Percentiles rank a stretch among this genome's conserved stretches.
phyloP scores from a whole-genome alignment of 352 stramenopile genomes.

The Phytophthora gonapodyides region DNA sequence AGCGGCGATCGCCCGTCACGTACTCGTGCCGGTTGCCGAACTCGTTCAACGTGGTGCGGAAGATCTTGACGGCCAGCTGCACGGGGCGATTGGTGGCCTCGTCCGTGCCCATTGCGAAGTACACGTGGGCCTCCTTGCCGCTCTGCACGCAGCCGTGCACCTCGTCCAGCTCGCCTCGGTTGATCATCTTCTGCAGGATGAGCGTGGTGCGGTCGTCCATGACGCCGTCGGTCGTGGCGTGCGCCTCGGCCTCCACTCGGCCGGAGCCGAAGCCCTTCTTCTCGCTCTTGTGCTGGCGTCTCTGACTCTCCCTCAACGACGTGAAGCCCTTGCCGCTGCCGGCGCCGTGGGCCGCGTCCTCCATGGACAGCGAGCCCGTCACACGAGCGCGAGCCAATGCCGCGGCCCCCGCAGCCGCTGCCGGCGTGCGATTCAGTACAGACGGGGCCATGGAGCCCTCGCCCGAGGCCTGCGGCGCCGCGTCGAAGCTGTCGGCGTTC shows the following conservation, averaged over 20 bases:
- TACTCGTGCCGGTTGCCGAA: slow-evolving; percentile 86
- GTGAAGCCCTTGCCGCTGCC: slow-evolving; percentile 54
- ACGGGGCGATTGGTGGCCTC: slow-evolving; percentile 43
- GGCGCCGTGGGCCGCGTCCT: slow-evolving; percentile 46
- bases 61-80: slow-evolving; percentile 76
- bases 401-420: slow-evolving; percentile 17
- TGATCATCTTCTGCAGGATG: slow-evolving; percentile 79
- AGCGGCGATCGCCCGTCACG: slow-evolving; percentile 80
- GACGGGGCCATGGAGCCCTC: slow-evolving; percentile 16
- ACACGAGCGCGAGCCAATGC: slow-evolving; percentile 30
- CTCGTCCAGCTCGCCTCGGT: slow-evolving; percentile 64
- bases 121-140: slow-evolving; percentile 86
- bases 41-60: slow-evolving; percentile 83
- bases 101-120: slow-evolving; percentile 66
- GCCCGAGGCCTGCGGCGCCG: slow-evolving; percentile 15
- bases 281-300: slow-evolving; percentile 57
- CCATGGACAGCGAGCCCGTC: slow-evolving; percentile 40
- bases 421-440: slow-evolving; percentile 32
- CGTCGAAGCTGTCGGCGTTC: slow-evolving; percentile 48
- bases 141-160: slow-evolving; percentile 79
- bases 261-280: slow-evolving; percentile 57
- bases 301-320: slow-evolving; percentile 58
- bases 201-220: slow-evolving; percentile 77
- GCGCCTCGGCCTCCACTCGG: slow-evolving; percentile 51
- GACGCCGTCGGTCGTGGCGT: slow-evolving; percentile 73